These are phyloP conservation scores for Leavenworthia alabamica DNA, from an alignment of 345 rosid species.

Conservation along the genomic window DNA sequence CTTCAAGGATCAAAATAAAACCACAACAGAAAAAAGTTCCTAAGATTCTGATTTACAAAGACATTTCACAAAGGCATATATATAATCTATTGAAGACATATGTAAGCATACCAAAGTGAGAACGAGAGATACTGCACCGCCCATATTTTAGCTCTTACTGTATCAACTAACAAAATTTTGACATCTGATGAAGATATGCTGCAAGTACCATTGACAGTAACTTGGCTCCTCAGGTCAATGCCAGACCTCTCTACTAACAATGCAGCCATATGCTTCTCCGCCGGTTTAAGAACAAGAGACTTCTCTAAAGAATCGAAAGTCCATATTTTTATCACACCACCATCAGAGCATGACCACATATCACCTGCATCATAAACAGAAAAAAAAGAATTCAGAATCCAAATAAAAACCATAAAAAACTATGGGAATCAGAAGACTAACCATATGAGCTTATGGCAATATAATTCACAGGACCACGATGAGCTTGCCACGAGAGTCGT, in stretches of 20 bases:
- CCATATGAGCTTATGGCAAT: conserved; percentile 65
- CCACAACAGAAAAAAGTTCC: no score
- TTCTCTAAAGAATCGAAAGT: conserved; percentile 82
- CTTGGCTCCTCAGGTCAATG: conserved; percentile 84
- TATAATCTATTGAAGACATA: background rate
- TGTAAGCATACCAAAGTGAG: conserved; percentile 53
- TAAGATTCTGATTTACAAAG: no score
- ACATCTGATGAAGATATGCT: conserved; percentile 72
- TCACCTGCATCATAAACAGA: conserved; percentile 47
- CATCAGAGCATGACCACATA: conserved; percentile 77
- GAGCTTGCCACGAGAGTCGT: conserved; percentile 82
- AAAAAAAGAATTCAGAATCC: background rate
- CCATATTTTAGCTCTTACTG: conserved; percentile 68
- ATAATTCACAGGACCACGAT: conserved; percentile 63
- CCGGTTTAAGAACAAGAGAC: conserved; percentile 62
- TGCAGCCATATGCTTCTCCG: conserved; percentile 87
- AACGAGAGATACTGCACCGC: conserved; percentile 57
- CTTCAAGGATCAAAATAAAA: conserved; percentile 9
- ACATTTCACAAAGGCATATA: background rate
- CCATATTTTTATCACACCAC: conserved; percentile 68
- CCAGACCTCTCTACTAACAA: conserved; percentile 79
- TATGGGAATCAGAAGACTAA: conserved; percentile 22
- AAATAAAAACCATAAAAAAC: background rate
- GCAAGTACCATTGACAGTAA: conserved; percentile 69
- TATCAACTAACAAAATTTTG: conserved; percentile 61